These are phyloP conservation scores for Phanerochaete carnosa DNA, from an alignment of 768 basidiomycete species.

Conservation along the genomic window DNA sequence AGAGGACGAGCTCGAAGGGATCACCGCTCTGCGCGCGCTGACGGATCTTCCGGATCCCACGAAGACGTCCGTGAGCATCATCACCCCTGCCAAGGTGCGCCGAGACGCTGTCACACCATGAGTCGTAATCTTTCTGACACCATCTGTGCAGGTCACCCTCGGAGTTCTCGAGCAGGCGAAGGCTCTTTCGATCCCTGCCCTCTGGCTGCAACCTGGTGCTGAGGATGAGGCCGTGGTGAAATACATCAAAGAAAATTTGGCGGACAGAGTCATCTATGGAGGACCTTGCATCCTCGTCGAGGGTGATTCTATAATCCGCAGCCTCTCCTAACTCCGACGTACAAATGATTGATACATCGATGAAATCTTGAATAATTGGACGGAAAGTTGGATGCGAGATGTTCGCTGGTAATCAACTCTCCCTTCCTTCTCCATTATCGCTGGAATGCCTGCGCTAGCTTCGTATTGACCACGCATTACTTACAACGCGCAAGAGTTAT, in stretches of 20 bases:
- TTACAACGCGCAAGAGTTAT: background rate
- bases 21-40: constrained; percentile 52
- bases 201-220: constrained; percentile 94
- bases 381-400: background rate
- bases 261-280: constrained; percentile 67
- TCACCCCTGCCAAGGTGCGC: constrained; percentile 70
- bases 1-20: constrained; percentile 65
- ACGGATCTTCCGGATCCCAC: constrained; percentile 54
- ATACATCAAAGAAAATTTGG: constrained; percentile 62
- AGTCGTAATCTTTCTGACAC: background rate
- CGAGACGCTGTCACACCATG: background rate
- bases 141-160: constrained; percentile 59
- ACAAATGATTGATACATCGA: background rate
- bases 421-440: background rate
- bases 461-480: background rate
- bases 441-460: background rate
- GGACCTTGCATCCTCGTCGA: constrained; percentile 83
- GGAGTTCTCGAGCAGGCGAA: constrained; percentile 63
- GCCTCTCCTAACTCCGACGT: constrained; percentile 4
- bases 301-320: constrained; percentile 54
- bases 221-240: constrained; percentile 62
- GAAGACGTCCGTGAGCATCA: constrained; percentile 72
- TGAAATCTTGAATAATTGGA: background rate
- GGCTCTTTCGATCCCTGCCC: constrained; percentile 56
- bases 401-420: background rate